Evolutionary conservation across 305 asterid species (phyloP), one percentile per base, ranked within the genome.

Genomic region (Fraxinus nigra): DNA sequence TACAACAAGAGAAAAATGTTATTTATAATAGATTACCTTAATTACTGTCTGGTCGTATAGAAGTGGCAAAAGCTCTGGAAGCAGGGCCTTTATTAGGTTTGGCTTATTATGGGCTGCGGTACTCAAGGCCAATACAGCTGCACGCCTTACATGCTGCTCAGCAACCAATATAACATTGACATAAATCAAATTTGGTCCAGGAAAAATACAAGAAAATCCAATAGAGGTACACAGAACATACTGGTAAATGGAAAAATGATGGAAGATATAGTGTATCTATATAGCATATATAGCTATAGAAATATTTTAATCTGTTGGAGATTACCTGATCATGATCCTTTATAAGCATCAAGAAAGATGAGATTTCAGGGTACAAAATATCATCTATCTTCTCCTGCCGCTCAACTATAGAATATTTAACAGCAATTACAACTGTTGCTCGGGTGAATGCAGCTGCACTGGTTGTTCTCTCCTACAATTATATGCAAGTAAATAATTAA

Each of bases 61-160:
- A 82, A 97, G 98, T 18, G 99, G 98, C 90, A 95, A 82, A 51
- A 97, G 89, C 82, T 93, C 97, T 20, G 93, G 97, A 83, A 97
- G 94, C 76, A 97, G 87, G 59, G 92, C 92, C 91, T 97, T 97
- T 84, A 97, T 86, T 85, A 97, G 90, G 90, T 82, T 97, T 80
- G 99, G 99, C 89, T 97, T 97, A 86, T 97, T 92, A 89, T 97
- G 99, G 87, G 98, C 99, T 20, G 99, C 98, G 32, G 98, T 97
- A 82, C 92, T 97, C 93, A 95, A 90, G 80, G 98, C 99, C 91
- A 95, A 84, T 73, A 95, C 99, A 83, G 98, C 97, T 8, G 99
- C 98, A 75, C 99, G 98, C 89, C 99, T 92, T 84, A 95, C 99
- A 84, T 97, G 98, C 99, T 95, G 98, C 85, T 86, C 84, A 86